A percentile compares a stretch with the other conserved stretches of the same genome.
phyloP scores from a whole-genome alignment of 305 asterid species.

The Rubia peregrina region DNA sequence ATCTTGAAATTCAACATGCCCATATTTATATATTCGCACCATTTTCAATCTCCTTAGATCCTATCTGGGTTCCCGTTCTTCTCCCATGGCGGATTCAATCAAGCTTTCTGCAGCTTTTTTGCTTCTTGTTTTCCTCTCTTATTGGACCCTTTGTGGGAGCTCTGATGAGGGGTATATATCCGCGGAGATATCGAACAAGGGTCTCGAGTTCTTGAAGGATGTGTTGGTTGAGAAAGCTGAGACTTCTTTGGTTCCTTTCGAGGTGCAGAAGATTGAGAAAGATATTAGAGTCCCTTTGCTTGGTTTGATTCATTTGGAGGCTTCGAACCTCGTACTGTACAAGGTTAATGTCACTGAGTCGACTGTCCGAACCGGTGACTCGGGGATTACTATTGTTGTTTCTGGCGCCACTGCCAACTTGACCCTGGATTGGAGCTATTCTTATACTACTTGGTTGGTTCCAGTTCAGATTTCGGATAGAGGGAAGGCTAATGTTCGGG shows the following conservation, averaged over 20 bases:
- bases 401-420: conserved; percentile 78
- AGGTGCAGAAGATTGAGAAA: conserved; percentile 52
- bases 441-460: conserved; percentile 53
- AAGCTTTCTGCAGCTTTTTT: conserved; percentile 17
- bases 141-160: conserved; percentile 27
- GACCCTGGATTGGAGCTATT: conserved; percentile 73
- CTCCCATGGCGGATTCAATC: conserved; percentile 37
- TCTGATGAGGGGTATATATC: conserved; percentile 44
- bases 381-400: conserved; percentile 52
- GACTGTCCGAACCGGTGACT: conserved; percentile 54
- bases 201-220: conserved; percentile 69
- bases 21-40: not conserved
- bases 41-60: not conserved
- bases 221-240: conserved; percentile 50
- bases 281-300: conserved; percentile 48
- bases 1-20: not conserved
- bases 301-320: conserved; percentile 48
- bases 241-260: conserved; percentile 62
- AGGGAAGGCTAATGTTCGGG: conserved; percentile 76
- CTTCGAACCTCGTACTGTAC: conserved; percentile 42
- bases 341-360: conserved; percentile 55
- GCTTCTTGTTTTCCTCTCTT: conserved; percentile 21
- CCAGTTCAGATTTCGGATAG: conserved; percentile 55
- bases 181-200: conserved; percentile 52
- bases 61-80: not conserved